Conservation (phyloP, 331 rosid species). For the Malus hybrid region DNA sequence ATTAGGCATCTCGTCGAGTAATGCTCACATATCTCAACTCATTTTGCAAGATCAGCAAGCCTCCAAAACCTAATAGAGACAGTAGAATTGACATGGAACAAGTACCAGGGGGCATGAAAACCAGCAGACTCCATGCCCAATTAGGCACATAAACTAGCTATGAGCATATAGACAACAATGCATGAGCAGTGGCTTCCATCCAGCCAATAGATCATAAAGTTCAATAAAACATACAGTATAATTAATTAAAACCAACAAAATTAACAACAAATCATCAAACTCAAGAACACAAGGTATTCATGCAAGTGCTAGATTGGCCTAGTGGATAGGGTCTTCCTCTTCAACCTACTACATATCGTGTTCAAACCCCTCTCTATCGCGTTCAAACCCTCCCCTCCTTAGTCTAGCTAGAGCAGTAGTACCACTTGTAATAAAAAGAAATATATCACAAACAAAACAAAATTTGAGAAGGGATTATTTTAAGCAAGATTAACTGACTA, state of each 20-base stretch:
- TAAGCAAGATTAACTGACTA: conserved; percentile 16
- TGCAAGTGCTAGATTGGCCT: neutral
- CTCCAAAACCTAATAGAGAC: neutral
- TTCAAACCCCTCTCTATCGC: neutral
- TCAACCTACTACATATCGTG: neutral
- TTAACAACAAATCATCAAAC: neutral
- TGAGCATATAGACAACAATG: neutral
- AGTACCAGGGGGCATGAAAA: neutral
- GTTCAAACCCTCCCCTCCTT: neutral
- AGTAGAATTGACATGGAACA: neutral
- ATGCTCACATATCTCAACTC: neutral
- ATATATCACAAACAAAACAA: neutral
- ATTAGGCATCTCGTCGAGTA: neutral
- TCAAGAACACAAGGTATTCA: neutral
- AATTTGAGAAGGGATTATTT: neutral
- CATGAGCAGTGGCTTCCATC: neutral
- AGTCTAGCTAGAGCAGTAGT: neutral
- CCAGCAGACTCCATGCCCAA: neutral
- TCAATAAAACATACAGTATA: neutral
- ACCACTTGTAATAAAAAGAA: neutral
- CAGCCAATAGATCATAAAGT: neutral
- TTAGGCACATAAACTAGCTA: neutral
- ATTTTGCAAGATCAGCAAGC: neutral
- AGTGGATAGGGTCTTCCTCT: neutral
- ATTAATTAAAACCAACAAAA: neutral